Conservation (phyloP, 331 rosid species). For the Erythrophleum ivorense region DNA sequence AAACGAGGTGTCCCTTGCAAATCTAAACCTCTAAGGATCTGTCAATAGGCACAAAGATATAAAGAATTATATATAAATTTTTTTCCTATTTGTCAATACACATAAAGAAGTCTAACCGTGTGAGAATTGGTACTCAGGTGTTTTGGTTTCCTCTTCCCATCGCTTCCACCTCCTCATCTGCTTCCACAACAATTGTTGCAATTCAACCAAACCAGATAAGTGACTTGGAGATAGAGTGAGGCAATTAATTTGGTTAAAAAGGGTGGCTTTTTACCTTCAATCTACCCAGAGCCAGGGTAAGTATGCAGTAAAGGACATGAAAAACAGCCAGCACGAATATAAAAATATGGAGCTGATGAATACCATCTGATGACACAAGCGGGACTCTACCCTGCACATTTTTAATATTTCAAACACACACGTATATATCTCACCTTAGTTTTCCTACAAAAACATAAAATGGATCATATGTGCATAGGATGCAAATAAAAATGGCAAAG, state of each 20-base stretch:
- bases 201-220: not conserved
- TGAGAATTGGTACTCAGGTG: slow-evolving; percentile 77
- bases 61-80: not conserved
- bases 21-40: slow-evolving; percentile 92
- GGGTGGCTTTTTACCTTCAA: slow-evolving; percentile 56
- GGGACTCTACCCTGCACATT: slow-evolving; percentile 64
- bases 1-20: slow-evolving; percentile 89
- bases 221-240: not conserved
- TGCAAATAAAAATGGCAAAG: too few relatives aligned
- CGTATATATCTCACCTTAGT: not conserved
- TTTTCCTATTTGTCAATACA: not conserved
- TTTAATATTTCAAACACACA: not conserved
- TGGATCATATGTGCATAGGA: not conserved
- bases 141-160: slow-evolving; percentile 89
- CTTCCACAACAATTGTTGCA: not conserved
- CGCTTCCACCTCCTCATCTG: slow-evolving; percentile 91
- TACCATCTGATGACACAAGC: slow-evolving; percentile 72
- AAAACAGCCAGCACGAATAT: slow-evolving; percentile 81
- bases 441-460: not conserved
- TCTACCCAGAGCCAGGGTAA: slow-evolving; percentile 74
- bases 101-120: slow-evolving; percentile 58
- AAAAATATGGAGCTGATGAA: slow-evolving; percentile 91
- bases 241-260: not conserved
- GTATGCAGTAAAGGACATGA: slow-evolving; percentile 74
- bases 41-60: not conserved